A percentile compares a stretch with the other conserved stretches of the same genome.
These are phyloP conservation scores for Nissolia schottii DNA, from an alignment of 306 rosid genomes.

Conservation along the genomic window DNA sequence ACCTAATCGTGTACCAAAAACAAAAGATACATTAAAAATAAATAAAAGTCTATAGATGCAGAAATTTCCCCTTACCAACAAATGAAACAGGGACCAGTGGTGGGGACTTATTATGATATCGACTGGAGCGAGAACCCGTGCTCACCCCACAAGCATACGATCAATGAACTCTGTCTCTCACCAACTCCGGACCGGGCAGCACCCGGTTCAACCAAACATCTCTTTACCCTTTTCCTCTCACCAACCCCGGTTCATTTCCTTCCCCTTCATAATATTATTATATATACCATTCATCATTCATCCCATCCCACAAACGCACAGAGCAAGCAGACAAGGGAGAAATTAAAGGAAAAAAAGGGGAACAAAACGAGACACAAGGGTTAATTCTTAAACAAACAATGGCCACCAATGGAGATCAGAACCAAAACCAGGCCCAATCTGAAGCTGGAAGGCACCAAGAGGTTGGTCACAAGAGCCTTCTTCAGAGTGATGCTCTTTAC, in stretches of 20 bases:
- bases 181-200: slow-evolving; percentile 71
- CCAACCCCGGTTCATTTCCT: slow-evolving; percentile 27
- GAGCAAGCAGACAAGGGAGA: neutral
- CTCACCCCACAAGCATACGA: slow-evolving; percentile 6
- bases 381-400: slow-evolving; percentile 29
- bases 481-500: slow-evolving; percentile 91
- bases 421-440: slow-evolving; percentile 46
- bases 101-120: neutral
- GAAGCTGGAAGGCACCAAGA: slow-evolving; percentile 82
- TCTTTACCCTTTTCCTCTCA: neutral
- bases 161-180: slow-evolving; percentile 19
- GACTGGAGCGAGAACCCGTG: neutral
- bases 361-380: neutral
- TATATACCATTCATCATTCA: slow-evolving; percentile 12
- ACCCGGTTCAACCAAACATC: slow-evolving; percentile 48
- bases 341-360: neutral
- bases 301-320: neutral
- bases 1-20: no score
- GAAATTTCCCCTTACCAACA: neutral
- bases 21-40: no score
- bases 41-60: neutral
- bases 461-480: slow-evolving; percentile 97
- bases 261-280: neutral
- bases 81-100: neutral
- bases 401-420: slow-evolving; percentile 61